Base-by-base conservation (phyloP, 257 asterid genomes). In the Jacaranda mimosifolia region DNA sequence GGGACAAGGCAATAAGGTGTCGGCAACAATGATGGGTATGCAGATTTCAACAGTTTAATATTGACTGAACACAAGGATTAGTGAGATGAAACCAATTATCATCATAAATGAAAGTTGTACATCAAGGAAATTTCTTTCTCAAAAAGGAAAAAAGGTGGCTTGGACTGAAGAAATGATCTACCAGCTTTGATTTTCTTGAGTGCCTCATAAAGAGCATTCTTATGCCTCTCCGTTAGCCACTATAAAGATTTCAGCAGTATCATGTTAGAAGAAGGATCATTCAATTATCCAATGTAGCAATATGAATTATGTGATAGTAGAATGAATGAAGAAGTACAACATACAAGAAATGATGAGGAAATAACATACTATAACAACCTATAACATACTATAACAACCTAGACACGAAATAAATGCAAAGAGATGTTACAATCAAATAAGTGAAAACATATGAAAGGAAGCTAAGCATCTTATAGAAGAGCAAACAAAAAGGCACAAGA, bases 1-100 rank as follows among this genome's bases (percentile, higher is more conserved):
- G 48, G 73, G 80, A 75, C 98, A 94, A 46, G 98, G 98, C 86
- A 93, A 68, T 97, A 93, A 88, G 35, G 90, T 84, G 67, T 91
- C 57, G 7, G 91, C 99, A 63, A 91, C 92, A 56, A 59, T 69
- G 3, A 42, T 0, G 0, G 99, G 99, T 21, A 96, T 91, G 85
- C 99, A 96, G 63, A 96, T 96, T 10, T 82, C 71, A 65, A 97
- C 94, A 68, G 93, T 90, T 87, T 93, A 96, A 80, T 88, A 90
- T 78, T 96, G 98, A 81, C 91, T 63, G 87, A 96, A 96, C 72
- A 89, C 95, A 18, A 96, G 97, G 40, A 80, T 81, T 18, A 96
- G 86, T 0, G 99, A 96, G 84, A 96, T 96, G 83, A 96, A 96
- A 63, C 97, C 99, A 4, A 95, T 97, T 74, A 95, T 76, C 99